These are phyloP conservation scores for Fraxinus pennsylvanica DNA, from an alignment of 257 asterid genomes.

Conservation along the genomic window DNA sequence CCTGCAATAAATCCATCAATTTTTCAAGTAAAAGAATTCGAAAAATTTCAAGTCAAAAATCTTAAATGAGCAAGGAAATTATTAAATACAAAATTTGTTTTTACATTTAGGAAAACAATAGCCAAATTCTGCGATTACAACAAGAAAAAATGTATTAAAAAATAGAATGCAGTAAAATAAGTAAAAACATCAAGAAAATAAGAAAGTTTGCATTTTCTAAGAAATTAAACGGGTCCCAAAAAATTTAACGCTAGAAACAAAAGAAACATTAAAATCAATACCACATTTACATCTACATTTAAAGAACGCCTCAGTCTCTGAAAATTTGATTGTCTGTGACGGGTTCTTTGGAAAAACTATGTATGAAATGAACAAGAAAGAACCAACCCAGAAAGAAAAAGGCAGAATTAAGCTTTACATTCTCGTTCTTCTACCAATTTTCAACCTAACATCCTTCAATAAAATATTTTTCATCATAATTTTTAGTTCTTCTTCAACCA, in stretches of 20 bases:
- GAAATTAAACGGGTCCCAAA: conserved; percentile 33
- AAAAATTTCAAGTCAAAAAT: background rate
- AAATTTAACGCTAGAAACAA: conserved; percentile 15
- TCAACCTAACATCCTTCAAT: too few relatives aligned
- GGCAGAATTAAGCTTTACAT: conserved; percentile 21
- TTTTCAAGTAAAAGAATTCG: background rate
- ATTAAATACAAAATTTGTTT: background rate
- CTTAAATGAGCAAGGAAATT: background rate
- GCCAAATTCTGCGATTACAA: background rate
- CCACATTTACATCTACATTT: conserved; percentile 2
- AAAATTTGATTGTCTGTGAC: background rate
- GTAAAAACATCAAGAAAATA: conserved; percentile 5
- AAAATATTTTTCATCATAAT: too few relatives aligned
- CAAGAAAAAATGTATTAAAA: conserved; percentile 7
- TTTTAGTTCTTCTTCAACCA: too few relatives aligned
- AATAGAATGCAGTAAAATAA: conserved; percentile 3
- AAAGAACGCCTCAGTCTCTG: conserved; percentile 9
- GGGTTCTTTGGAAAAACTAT: background rate
- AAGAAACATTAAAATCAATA: background rate
- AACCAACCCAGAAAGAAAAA: conserved; percentile 3
- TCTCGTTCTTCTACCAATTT: too few relatives aligned
- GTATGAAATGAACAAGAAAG: background rate
- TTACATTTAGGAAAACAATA: background rate
- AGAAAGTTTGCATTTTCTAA: conserved; percentile 25
- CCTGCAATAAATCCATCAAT: conserved; percentile 27